These are phyloP conservation scores for Picea glauca DNA, from an alignment of 75 land plant genomes.

Conservation along the genomic window DNA sequence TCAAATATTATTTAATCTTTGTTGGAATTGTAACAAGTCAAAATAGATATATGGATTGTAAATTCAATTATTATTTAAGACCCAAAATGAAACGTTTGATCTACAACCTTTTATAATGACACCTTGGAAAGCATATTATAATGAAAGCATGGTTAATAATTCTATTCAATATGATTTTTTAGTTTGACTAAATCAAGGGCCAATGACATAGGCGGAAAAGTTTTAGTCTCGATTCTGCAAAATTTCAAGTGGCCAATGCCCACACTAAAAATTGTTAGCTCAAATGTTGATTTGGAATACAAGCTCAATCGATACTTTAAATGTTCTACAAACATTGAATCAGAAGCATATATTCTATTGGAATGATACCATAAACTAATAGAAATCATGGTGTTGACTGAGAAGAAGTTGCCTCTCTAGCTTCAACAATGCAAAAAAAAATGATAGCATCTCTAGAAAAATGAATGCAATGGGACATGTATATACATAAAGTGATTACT, in stretches of 20 bases:
- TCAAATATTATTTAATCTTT: too few species aligned
- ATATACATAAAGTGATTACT: background rate
- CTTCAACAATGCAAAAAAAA: slow-evolving; percentile 22
- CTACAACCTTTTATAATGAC: background rate
- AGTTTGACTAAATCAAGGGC: background rate
- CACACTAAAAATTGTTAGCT: background rate
- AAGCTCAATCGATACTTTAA: slow-evolving; percentile 40
- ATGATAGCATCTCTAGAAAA: slow-evolving; percentile 7
- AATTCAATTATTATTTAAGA: background rate
- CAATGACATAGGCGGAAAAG: background rate
- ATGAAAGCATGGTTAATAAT: background rate
- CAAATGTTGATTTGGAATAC: slow-evolving; percentile 12
- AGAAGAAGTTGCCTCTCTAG: slow-evolving; percentile 32
- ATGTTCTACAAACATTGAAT: slow-evolving; percentile 37
- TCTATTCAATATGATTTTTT: too few species aligned
- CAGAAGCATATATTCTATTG: slow-evolving; percentile 15
- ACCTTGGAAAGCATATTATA: too few species aligned
- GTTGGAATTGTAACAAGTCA: too few species aligned
- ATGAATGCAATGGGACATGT: background rate
- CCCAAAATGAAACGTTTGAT: background rate
- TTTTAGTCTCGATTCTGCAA: background rate
- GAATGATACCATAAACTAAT: background rate
- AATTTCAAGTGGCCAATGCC: background rate
- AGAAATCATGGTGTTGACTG: background rate
- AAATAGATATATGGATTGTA: too few species aligned